phyloP scores from a whole-genome alignment of 208 protist genomes.

The Leishmania martiniquensis region DNA sequence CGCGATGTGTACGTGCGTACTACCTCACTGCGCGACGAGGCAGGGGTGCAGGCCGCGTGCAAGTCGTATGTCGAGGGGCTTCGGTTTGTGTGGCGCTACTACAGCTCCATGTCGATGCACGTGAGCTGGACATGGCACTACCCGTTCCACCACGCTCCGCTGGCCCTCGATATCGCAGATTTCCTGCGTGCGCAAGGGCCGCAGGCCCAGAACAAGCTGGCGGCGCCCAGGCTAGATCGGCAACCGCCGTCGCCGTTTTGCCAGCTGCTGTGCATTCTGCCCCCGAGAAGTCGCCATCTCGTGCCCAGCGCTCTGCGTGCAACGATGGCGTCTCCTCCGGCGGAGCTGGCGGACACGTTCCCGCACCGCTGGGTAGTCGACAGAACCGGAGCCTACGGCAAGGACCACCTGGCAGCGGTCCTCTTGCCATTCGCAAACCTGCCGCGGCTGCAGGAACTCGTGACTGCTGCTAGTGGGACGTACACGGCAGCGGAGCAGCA shows the following conservation, averaged over 20 bases:
- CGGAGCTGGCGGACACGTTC: conserved; percentile 59
- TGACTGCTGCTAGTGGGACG: conserved; percentile 12
- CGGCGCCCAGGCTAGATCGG: conserved; percentile 38
- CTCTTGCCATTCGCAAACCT: conserved; percentile 77
- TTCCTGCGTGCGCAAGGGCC: conserved; percentile 45
- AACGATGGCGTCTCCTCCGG: conserved; percentile 47
- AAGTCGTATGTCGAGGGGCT: conserved; percentile 73
- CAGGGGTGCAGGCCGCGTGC: conserved; percentile 55
- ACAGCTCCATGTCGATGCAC: conserved; percentile 50
- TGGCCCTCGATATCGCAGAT: conserved; percentile 65
- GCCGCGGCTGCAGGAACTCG: conserved; percentile 38
- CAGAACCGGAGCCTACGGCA: conserved; percentile 54
- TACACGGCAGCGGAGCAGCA: conserved; percentile 46
- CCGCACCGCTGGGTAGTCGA: conserved; percentile 71
- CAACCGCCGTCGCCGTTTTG: conserved; percentile 55
- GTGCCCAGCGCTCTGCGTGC: conserved; percentile 54
- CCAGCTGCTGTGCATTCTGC: conserved; percentile 85
- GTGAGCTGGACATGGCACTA: conserved; percentile 88
- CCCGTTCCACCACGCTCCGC: conserved; percentile 72
- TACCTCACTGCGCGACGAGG: conserved; percentile 40
- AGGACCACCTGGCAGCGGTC: conserved; percentile 73
- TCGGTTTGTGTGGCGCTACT: conserved; percentile 88
- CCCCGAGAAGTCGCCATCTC: conserved; percentile 52
- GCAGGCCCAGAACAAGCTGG: conserved; percentile 37
- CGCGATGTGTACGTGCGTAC: conserved; percentile 51